Conservation (phyloP, 768 basidiomycete genomes). For the Pulveroboletus sp. region DNA sequence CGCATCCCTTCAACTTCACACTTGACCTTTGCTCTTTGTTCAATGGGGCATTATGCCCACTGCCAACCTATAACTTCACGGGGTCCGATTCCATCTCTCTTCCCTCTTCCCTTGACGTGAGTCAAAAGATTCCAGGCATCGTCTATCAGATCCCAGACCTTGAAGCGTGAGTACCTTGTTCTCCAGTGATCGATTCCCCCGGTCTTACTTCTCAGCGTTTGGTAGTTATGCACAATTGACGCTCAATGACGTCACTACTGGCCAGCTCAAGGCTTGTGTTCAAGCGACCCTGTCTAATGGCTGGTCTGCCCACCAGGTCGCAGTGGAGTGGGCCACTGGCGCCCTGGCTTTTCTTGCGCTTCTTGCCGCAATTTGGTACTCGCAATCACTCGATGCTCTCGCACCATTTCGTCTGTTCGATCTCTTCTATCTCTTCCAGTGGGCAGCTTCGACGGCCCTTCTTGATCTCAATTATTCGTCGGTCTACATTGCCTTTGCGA, state of each 20-base stretch:
- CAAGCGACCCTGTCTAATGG: constrained; percentile 92
- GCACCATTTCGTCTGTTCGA: constrained; percentile 78
- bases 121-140: constrained; percentile 62
- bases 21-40: constrained; percentile 80
- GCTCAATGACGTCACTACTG: constrained; percentile 63
- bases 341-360: constrained; percentile 60
- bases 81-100: constrained; percentile 68
- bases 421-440: constrained; percentile 77
- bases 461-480: constrained; percentile 85
- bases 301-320: constrained; percentile 68
- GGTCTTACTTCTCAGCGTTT: constrained; percentile 1
- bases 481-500: constrained; percentile 72
- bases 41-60: constrained; percentile 75
- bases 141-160: constrained; percentile 88
- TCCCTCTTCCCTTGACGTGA: constrained; percentile 53
- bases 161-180: constrained; percentile 48
- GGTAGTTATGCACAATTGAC: constrained; percentile 65
- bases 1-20: constrained; percentile 76
- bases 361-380: constrained; percentile 49
- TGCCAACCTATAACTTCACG: constrained; percentile 82
- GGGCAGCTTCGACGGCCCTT: constrained; percentile 73
- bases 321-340: constrained; percentile 76
- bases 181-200: background rate
- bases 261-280: constrained; percentile 78
- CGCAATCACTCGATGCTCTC: constrained; percentile 49